Evolutionary conservation across 2,329 filamentous ascomycete genomes (phyloP), one percentile per base, ranked within the genome.

Genomic region (Moelleriella libera): DNA sequence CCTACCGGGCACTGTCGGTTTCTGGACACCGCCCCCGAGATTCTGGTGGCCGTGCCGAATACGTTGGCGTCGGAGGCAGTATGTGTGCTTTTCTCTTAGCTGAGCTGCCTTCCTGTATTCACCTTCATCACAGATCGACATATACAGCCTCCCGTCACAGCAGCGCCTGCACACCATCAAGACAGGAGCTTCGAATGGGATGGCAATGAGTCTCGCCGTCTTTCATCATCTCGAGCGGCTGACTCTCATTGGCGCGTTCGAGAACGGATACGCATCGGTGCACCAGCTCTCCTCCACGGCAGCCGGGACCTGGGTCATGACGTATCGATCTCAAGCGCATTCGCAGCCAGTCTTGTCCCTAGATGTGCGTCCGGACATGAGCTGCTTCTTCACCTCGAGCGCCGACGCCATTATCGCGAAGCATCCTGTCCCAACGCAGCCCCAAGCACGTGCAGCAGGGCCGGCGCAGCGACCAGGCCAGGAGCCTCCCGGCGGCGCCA

Each of bases 181-280:
- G 43, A 59, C 71, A 32, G 63, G 64, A 29, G 65, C 65, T 43
- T 74, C 74, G 55, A 71, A 74, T 58, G 87, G 86, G 48, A 97
- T 97, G 89, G 80, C 88, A 40, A 97, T 97, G 92, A 80, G 85
- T 5, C 65, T 96, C 14, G 67, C 72, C 7, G 63, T 90, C 3
- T 72, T 84, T 49, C 67, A 75, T 50, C 63, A 69, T 5, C 54
- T 66, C 37, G 64, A 61, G 11, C 60, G 63, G 14, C 65, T 90
- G 1, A 76, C 80, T 5, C 69, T 95, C 6, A 65, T 85, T 8
- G 80, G 82, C 2, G 90, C 84, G 9, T 96, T 92, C 61, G 92
- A 98, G 65, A 88, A 86, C 56, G 92, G 92, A 1, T 74, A 83
- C 47, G 80, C 79, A 2, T 78, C 81, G 47, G 77, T 88, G 1